These are phyloP conservation scores for Termitomyces sp. DNA, from an alignment of 768 basidiomycete species.

Conservation along the genomic window DNA sequence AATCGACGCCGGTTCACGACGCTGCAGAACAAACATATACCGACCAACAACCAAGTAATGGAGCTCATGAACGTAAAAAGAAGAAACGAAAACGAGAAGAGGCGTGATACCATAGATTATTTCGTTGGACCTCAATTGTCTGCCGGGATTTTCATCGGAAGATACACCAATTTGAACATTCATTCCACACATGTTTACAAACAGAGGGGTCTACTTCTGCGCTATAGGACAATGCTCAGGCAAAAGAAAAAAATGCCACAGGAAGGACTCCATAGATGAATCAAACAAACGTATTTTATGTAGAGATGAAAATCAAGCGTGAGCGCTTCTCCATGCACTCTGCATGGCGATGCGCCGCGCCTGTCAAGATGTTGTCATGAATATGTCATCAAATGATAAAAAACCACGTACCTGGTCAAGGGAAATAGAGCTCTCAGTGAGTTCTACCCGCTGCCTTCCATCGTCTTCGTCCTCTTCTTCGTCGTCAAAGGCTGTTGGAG, in stretches of 20 bases:
- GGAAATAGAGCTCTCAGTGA: conserved; percentile 81
- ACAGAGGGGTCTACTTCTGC: conserved; percentile 13
- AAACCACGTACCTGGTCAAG: conserved; percentile 73
- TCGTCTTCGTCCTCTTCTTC: conserved; percentile 76
- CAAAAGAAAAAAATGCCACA: not conserved
- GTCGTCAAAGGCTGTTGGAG: conserved; percentile 34
- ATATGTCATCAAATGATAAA: not conserved
- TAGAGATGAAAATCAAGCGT: conserved; percentile 32
- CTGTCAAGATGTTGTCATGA: conserved; percentile 26
- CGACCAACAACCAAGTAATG: not conserved
- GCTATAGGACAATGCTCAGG: not conserved
- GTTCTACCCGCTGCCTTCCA: conserved; percentile 66
- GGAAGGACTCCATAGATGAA: conserved; percentile 12
- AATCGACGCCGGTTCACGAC: not conserved
- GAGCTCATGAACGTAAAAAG: conserved; percentile 3
- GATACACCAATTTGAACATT: conserved; percentile 1
- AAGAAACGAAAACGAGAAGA: conserved; percentile 11
- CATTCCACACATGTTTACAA: conserved; percentile 12
- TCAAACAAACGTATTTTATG: not conserved
- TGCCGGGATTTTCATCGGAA: not conserved
- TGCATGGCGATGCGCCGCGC: conserved; percentile 84
- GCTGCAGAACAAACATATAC: not conserved
- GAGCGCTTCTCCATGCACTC: conserved; percentile 78
- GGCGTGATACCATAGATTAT: not conserved
- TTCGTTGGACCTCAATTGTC: not conserved